These are phyloP conservation scores for Nitzschia palea DNA, from an alignment of 108 stramenopile species.

Conservation along the genomic window DNA sequence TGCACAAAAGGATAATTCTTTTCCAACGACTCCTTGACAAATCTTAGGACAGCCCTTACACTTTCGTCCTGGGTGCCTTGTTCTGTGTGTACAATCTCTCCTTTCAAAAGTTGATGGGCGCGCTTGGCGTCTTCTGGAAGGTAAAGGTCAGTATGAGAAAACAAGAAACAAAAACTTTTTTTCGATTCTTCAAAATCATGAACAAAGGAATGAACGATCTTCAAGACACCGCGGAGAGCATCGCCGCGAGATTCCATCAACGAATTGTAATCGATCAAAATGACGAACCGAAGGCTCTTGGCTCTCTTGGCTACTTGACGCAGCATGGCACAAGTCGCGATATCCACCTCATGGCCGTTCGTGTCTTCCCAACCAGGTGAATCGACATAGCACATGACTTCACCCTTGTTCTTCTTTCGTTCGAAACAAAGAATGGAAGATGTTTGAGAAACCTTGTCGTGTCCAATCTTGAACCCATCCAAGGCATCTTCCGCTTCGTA, in stretches of 20 bases:
- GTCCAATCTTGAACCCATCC: constrained; percentile 54
- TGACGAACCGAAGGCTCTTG: constrained; percentile 47
- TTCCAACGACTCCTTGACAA: constrained; percentile 38
- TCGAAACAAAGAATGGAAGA: constrained; percentile 36
- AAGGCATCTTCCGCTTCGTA: constrained; percentile 51
- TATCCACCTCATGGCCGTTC: constrained; percentile 53
- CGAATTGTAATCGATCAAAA: constrained; percentile 57
- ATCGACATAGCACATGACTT: constrained; percentile 44
- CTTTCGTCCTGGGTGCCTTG: constrained; percentile 49
- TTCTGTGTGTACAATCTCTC: constrained; percentile 45
- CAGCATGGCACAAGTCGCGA: constrained; percentile 57
- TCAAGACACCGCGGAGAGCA: constrained; percentile 50
- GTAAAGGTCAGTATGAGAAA: constrained; percentile 50
- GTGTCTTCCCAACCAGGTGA: constrained; percentile 66
- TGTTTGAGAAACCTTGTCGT: constrained; percentile 54
- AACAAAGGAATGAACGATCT: constrained; percentile 51
- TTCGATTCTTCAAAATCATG: constrained; percentile 47
- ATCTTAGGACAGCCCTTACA: constrained; percentile 30
- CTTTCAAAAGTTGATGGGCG: constrained; percentile 24
- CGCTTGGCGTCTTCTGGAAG: constrained; percentile 21
- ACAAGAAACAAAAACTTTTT: constrained; percentile 57
- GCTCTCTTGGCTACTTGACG: constrained; percentile 54
- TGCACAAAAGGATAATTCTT: constrained; percentile 52
- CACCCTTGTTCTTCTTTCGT: constrained; percentile 13
- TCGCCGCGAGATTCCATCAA: constrained; percentile 62